Conservation (phyloP, 352 stramenopile species). For the Blastocystis sp. region DNA sequence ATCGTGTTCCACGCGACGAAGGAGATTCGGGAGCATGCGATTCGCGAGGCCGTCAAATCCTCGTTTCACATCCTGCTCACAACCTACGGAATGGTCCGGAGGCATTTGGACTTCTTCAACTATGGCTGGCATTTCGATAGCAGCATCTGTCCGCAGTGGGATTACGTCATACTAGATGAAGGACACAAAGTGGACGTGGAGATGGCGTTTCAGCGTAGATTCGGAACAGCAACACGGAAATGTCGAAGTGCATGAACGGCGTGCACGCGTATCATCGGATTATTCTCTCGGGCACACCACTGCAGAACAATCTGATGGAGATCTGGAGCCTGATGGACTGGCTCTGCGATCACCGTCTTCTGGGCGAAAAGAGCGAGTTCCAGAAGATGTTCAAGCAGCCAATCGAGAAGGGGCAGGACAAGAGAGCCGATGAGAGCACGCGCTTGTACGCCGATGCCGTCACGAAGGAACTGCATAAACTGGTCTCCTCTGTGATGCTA, state of each 20-base stretch:
- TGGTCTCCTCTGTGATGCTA: slow-evolving; percentile 21
- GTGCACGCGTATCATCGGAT: slow-evolving; percentile 75
- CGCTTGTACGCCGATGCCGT: neutral
- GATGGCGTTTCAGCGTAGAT: slow-evolving; percentile 66
- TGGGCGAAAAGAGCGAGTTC: slow-evolving; percentile 62
- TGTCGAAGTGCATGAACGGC: slow-evolving; percentile 73
- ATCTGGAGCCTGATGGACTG: slow-evolving; percentile 71
- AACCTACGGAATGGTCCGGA: slow-evolving; percentile 24
- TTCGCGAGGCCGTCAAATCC: neutral
- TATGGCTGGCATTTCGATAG: neutral
- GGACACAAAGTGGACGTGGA: slow-evolving; percentile 73
- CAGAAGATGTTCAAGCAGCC: slow-evolving; percentile 44
- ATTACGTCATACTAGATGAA: slow-evolving; percentile 78
- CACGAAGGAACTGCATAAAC: slow-evolving; percentile 10
- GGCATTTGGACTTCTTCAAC: slow-evolving; percentile 12
- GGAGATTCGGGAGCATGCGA: neutral
- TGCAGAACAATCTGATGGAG: slow-evolving; percentile 78
- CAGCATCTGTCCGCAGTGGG: slow-evolving; percentile 26
- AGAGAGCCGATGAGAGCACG: neutral
- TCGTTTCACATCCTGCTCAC: slow-evolving; percentile 10
- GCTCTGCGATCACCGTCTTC: slow-evolving; percentile 46
- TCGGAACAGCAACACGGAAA: slow-evolving; percentile 73
- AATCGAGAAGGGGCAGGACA: slow-evolving; percentile 62
- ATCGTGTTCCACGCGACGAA: neutral
- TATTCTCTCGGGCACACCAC: slow-evolving; percentile 76